These are phyloP conservation scores for Dactylis glomerata DNA, from an alignment of 176 grass and related monocot genomes.

Conservation along the genomic window DNA sequence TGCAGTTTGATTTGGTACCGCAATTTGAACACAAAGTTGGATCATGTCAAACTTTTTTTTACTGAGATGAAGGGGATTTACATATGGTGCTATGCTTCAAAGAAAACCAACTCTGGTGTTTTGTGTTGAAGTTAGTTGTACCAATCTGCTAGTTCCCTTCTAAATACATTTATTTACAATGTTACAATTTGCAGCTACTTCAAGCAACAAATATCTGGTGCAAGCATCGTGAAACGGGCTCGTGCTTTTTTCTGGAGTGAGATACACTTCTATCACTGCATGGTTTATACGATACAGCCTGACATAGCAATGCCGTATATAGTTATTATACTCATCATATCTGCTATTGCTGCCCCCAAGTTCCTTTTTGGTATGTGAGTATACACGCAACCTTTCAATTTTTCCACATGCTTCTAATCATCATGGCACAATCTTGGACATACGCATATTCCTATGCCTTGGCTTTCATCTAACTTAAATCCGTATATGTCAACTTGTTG, in stretches of 20 bases:
- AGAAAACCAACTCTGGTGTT: too few relatives aligned
- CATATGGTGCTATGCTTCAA: too few relatives aligned
- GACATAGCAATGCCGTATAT: too few relatives aligned
- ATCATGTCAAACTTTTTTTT: too few relatives aligned
- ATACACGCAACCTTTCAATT: not conserved
- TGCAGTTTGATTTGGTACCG: too few relatives aligned
- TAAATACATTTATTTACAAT: not conserved
- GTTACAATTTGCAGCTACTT: not conserved
- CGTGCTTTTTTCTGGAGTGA: not conserved
- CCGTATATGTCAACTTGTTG: not conserved
- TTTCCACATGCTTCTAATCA: not conserved
- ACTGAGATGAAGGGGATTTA: too few relatives aligned
- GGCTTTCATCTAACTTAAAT: not conserved
- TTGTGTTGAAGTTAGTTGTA: too few relatives aligned
- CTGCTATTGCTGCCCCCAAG: not conserved
- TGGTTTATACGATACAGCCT: too few relatives aligned
- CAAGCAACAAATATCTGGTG: not conserved
- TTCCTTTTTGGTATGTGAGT: not conserved
- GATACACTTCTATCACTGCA: not conserved
- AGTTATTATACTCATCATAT: not conserved
- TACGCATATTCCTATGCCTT: not conserved
- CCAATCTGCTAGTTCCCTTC: not conserved
- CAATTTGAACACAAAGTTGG: too few relatives aligned
- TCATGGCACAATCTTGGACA: not conserved
- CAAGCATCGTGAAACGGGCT: not conserved